Evolutionary conservation across 306 rosid genomes (phyloP), one percentile per base, ranked within the genome.

Genomic region (Casuarina equisetifolia): DNA sequence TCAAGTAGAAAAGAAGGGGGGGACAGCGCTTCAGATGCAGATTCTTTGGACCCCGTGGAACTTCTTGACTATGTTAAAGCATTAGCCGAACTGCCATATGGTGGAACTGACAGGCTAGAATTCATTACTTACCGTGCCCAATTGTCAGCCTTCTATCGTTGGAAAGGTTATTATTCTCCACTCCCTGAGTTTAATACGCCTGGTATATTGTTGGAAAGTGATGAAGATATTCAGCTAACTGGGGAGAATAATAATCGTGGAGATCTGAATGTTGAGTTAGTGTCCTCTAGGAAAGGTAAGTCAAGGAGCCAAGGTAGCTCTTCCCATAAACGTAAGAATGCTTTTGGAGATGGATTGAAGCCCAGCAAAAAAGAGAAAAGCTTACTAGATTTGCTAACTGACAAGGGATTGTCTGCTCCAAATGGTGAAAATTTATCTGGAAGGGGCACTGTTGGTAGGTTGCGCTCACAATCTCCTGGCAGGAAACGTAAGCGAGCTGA

Each of bases 121-220:
- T 64, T 85, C 43, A 86, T 81, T 36, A 77, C 70, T 49, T 78
- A 85, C 36, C 79, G 45, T 61, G 86, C 94, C 45, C 93, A 88
- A 67, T 79, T 92, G 77, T 76, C 42, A 70, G 85, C 97, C 61
- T 89, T 89, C 75, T 75, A 61, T 84, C 84, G 78, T 12, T 84
- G 85, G 79, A 94, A 90, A 75, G 97, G 97, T 69, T 87, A 84
- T 85, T 72, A 84, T 85, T 72, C 84, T 66, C 81, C 80, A 62
- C 85, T 90, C 70, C 87, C 92, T 44, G 93, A 85, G 84, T 88
- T 86, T 52, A 42, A 57, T 74, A 16, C 72, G 74, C 81, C 73
- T 74, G 88, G 67, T 54, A 84, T 82, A 45, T 82, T 89, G 72
- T 77, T 85, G 19, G 86, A 81, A 40, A 76, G 72, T 81, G 89